Evolutionary conservation across 202 grass and related monocot genomes (phyloP).

Genomic region (Setaria italica): DNA sequence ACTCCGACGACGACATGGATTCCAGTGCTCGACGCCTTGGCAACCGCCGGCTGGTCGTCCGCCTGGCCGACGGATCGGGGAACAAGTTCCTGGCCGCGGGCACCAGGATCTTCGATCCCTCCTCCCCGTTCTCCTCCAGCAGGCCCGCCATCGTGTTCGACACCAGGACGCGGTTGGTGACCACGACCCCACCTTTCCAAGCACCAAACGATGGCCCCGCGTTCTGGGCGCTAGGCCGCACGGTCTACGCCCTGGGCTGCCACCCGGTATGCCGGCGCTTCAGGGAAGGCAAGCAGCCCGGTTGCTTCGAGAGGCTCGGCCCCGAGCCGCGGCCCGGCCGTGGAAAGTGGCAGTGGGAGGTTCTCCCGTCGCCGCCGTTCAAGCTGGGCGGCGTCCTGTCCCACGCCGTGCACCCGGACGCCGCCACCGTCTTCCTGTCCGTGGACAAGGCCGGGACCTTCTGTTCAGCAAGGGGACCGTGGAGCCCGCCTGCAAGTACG

Average conservation of each 20-base stretch:
- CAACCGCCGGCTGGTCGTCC: neutral
- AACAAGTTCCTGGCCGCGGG: neutral
- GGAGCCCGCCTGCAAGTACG: neutral
- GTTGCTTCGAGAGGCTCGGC: conserved; percentile 15
- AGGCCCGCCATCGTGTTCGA: neutral
- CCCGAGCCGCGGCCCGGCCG: neutral
- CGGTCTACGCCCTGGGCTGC: neutral
- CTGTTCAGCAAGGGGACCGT: neutral
- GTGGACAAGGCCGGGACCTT: neutral
- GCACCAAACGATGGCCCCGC: neutral
- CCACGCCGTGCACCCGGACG: neutral
- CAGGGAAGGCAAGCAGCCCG: too few relatives aligned
- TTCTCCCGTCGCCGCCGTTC: neutral
- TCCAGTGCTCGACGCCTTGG: neutral
- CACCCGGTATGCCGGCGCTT: too few relatives aligned
- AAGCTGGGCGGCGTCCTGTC: neutral
- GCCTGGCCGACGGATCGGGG: neutral
- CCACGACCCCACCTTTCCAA: neutral
- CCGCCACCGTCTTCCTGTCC: conserved; percentile 4
- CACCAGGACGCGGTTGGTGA: neutral
- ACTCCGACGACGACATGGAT: neutral
- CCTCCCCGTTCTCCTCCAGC: neutral
- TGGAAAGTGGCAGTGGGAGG: neutral
- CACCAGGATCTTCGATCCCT: neutral
- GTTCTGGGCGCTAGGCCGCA: neutral